phyloP scores from a whole-genome alignment of 345 rosid species.

The Arabis alpina region DNA sequence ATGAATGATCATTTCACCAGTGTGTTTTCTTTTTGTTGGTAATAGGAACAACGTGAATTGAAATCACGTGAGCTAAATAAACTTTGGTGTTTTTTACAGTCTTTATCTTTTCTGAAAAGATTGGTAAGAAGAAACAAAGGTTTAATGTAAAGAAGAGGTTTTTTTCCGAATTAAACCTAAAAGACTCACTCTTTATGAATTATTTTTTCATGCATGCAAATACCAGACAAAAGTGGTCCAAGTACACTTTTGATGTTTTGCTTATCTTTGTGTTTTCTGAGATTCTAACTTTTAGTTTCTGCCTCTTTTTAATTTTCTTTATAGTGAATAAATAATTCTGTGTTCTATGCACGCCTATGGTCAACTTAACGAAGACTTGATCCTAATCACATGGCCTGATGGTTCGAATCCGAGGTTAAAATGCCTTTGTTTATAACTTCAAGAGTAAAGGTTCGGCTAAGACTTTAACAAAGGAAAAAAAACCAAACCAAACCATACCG shows the following conservation, averaged over 20 bases:
- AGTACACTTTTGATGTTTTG: constrained; percentile 39
- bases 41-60: constrained; percentile 12
- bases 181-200: constrained; percentile 19
- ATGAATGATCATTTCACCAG: background rate
- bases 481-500: too few species aligned
- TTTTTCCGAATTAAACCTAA: constrained; percentile 11
- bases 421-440: background rate
- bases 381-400: constrained; percentile 20
- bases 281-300: constrained; percentile 20
- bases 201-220: constrained; percentile 40
- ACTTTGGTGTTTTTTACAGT: constrained; percentile 17
- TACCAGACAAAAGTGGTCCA: constrained; percentile 44
- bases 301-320: constrained; percentile 9
- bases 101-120: constrained; percentile 31
- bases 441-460: background rate
- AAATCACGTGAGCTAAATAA: constrained; percentile 21
- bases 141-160: constrained; percentile 2
- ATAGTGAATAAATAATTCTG: constrained; percentile 12
- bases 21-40: constrained; percentile 10
- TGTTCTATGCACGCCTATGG: constrained; percentile 35
- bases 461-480: background rate
- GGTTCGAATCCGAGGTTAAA: background rate
- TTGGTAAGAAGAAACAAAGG: constrained; percentile 32
- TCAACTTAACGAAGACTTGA: constrained; percentile 14
- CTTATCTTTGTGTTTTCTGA: constrained; percentile 33